Percentiles rank a stretch among this genome's conserved stretches.
Evolutionary conservation across 176 grass and related monocot species (phyloP).

Genomic region (Avena sativa): DNA sequence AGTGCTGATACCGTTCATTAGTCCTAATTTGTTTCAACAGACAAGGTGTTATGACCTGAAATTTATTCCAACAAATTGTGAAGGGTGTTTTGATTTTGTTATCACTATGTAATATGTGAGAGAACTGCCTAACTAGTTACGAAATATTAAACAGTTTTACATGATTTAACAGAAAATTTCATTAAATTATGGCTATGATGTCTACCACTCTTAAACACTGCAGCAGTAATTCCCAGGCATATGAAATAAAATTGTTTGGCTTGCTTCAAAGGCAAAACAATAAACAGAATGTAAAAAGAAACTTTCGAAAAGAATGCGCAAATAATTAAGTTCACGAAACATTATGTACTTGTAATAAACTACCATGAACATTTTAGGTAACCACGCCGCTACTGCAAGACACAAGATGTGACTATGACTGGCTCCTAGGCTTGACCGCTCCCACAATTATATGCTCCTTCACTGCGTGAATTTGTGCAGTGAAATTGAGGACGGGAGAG

Average conservation of each 20-base stretch:
- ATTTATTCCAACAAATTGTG: constrained; percentile 15
- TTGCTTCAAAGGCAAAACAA: neutral
- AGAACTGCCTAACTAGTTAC: neutral
- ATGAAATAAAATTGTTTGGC: neutral
- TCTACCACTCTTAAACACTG: neutral
- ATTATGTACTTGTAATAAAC: neutral
- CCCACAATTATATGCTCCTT: neutral
- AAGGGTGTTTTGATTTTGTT: constrained; percentile 18
- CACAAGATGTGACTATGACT: neutral
- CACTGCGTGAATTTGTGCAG: neutral
- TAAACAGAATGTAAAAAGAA: neutral
- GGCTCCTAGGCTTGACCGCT: neutral
- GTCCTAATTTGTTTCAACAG: neutral
- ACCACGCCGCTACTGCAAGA: neutral
- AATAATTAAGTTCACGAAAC: neutral
- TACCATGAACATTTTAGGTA: constrained; percentile 3
- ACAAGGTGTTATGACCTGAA: constrained; percentile 9
- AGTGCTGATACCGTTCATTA: neutral
- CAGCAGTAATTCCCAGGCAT: neutral
- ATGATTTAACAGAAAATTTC: neutral
- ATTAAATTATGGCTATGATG: neutral
- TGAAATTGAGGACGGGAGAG: neutral
- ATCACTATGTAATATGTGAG: neutral
- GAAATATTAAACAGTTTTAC: neutral
- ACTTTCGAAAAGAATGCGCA: neutral